Evolutionary conservation across 2,329 filamentous ascomycete genomes (phyloP), one percentile per base, ranked within the genome.

Genomic region (Clarireedia homoeocarpa): DNA sequence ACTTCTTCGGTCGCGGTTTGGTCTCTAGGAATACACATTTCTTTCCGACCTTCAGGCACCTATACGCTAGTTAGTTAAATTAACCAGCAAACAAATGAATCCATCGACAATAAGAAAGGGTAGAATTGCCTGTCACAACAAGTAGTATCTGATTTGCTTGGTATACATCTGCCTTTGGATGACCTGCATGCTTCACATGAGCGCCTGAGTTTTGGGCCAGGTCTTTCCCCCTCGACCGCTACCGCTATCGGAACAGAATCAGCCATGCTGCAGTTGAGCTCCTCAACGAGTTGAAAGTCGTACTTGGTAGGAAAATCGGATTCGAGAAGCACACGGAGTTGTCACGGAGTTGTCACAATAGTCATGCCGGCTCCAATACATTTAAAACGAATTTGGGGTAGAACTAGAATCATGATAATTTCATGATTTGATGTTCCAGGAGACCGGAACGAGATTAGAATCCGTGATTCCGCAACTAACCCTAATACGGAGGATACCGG

Each of bases 71-170:
- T 36, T 14, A 39, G 40, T 34, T 34, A 36, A 3, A 10, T 7
- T 77, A 71, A 30, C 78, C 71, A 23, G 73, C 77, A 10, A 76
- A 71, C 0, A 77, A 30, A 7, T 12, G 75, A 15, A 72, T 75
- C 30, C 23, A 15, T 24, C n/a, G 23, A 46, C 34, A 2, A 23
- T 6, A 15, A 15, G 0, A 74, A 76, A 50, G 76, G 73, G 58
- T 75, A 77, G 54, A 81, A 69, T 61, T 71, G 81, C 79, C 76
- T 76, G 66, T 73, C 75, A 63, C 79, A 82, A 30, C 78, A 76
- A 10, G 73, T 73, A 3, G 15, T 12, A 9, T 72, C 67, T 61
- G 76, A 74, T 26, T 71, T 70, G 57, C 75, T 76, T 4, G 75
- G 68, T 58, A 75, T 74, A 60, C 79, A 82, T 56, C 76, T 79